A percentile compares a stretch with the other conserved stretches of the same genome.
Conservation (phyloP, 805 yeast species). For the Starmera amethionina region DNA sequence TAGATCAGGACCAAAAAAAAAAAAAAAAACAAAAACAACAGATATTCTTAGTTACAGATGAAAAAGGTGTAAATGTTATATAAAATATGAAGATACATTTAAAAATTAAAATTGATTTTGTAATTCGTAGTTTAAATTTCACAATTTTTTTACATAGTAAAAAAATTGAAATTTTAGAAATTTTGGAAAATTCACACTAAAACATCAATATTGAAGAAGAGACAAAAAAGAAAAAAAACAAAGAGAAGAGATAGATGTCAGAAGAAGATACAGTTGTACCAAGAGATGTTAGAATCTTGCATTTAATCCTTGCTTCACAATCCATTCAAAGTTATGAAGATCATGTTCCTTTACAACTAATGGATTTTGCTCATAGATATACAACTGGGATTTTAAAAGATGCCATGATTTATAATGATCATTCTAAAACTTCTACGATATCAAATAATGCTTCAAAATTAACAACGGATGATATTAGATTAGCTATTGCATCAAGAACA, state of each 20-base stretch:
- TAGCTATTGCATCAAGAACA: slow-evolving; percentile 91
- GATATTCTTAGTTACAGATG: too few relatives aligned
- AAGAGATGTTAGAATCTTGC: slow-evolving; percentile 84
- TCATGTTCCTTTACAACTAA: slow-evolving; percentile 87
- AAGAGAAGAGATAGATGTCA: neutral
- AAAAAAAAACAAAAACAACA: too few relatives aligned
- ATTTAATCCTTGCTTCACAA: slow-evolving; percentile 86
- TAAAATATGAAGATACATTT: too few relatives aligned
- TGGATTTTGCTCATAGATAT: slow-evolving; percentile 94
- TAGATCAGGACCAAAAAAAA: too few relatives aligned
- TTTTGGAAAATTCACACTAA: too few relatives aligned
- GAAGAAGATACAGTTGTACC: slow-evolving; percentile 38
- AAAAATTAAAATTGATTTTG: too few relatives aligned
- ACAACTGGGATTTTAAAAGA: slow-evolving; percentile 82
- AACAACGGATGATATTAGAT: slow-evolving; percentile 80
- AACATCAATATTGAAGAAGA: too few relatives aligned
- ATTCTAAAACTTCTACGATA: slow-evolving; percentile 38
- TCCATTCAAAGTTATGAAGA: slow-evolving; percentile 89
- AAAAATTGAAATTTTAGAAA: too few relatives aligned
- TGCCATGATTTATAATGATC: slow-evolving; percentile 83
- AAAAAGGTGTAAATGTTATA: too few relatives aligned
- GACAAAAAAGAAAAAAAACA: too few relatives aligned
- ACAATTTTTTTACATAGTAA: too few relatives aligned
- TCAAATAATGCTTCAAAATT: slow-evolving; percentile 37
- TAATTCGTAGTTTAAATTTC: too few relatives aligned